Evolutionary conservation across 768 basidiomycete species (phyloP).

Genomic region (Hygrocybe coccinea): DNA sequence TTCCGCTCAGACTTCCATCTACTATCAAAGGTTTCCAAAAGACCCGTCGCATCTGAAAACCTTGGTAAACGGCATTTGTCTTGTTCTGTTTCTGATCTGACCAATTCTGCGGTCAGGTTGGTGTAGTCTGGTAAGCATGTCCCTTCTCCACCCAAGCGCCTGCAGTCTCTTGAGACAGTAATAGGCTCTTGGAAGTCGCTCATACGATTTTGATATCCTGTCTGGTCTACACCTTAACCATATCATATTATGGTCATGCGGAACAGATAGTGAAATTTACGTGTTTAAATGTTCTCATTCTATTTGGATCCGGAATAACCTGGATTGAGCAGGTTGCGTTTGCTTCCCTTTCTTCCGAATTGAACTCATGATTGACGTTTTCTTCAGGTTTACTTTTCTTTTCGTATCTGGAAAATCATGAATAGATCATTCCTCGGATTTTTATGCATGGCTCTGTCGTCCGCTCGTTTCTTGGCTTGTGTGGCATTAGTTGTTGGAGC

Average conservation of each 20-base stretch:
- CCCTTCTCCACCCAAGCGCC: no score
- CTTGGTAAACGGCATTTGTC: constrained; percentile 12
- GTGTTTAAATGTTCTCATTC: constrained; percentile 16
- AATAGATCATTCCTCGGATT: constrained; percentile 25
- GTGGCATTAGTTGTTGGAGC: constrained; percentile 24
- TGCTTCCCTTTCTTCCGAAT: not conserved
- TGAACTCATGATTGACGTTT: not conserved
- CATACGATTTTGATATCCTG: constrained; percentile 26
- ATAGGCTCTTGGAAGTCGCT: constrained; percentile 25
- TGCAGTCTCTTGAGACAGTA: not conserved
- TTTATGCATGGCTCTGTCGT: constrained; percentile 22
- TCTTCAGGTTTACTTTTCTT: constrained; percentile 30
- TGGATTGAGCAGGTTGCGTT: not conserved
- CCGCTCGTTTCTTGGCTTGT: constrained; percentile 26
- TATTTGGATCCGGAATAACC: constrained; percentile 29
- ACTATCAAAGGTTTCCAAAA: constrained; percentile 21
- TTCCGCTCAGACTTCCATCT: constrained; percentile 22
- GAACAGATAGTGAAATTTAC: constrained; percentile 20
- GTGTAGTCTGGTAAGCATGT: not conserved
- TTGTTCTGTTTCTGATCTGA: not conserved
- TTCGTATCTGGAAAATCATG: constrained; percentile 27
- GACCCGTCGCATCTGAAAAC: constrained; percentile 20
- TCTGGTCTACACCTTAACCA: constrained; percentile 30
- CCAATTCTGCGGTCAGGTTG: constrained; percentile 2
- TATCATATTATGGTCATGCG: constrained; percentile 22